Percentiles rank a stretch among this genome's conserved stretches.
These are phyloP conservation scores for Termitomyces sp. DNA, from an alignment of 768 basidiomycete species.

Conservation along the genomic window DNA sequence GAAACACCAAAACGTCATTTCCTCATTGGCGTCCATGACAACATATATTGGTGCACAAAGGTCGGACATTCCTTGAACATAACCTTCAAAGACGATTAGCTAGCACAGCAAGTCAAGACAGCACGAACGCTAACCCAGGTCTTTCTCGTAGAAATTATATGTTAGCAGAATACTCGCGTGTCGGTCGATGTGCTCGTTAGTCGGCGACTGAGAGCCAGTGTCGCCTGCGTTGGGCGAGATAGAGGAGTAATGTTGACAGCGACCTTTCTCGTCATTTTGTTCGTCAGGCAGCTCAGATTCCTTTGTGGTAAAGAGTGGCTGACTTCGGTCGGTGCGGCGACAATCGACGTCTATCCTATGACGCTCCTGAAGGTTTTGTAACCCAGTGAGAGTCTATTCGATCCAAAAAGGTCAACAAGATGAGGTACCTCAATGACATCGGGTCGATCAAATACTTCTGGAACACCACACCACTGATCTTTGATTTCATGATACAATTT, in stretches of 20 bases:
- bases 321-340: conserved; percentile 91
- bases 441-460: conserved; percentile 74
- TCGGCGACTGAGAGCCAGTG: conserved; percentile 82
- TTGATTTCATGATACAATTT: conserved; percentile 67
- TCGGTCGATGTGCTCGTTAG: conserved; percentile 90
- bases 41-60: conserved; percentile 92
- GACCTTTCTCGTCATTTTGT: conserved; percentile 49
- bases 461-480: conserved; percentile 77
- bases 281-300: conserved; percentile 24
- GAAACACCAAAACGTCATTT: conserved; percentile 94
- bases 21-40: conserved; percentile 84
- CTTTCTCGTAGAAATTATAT: conserved; percentile 86
- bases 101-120: conserved; percentile 1
- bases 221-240: conserved; percentile 71
- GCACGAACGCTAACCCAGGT: conserved; percentile 57
- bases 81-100: conserved; percentile 45
- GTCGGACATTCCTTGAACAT: conserved; percentile 99
- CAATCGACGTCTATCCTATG: conserved; percentile 97
- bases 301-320: conserved; percentile 72
- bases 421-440: conserved; percentile 72
- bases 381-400: background rate
- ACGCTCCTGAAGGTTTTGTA: conserved; percentile 49
- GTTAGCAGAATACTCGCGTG: conserved; percentile 83
- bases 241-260: conserved; percentile 53
- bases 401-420: background rate